Conservation (phyloP, 345 rosid species). For the Camelina laxa region DNA sequence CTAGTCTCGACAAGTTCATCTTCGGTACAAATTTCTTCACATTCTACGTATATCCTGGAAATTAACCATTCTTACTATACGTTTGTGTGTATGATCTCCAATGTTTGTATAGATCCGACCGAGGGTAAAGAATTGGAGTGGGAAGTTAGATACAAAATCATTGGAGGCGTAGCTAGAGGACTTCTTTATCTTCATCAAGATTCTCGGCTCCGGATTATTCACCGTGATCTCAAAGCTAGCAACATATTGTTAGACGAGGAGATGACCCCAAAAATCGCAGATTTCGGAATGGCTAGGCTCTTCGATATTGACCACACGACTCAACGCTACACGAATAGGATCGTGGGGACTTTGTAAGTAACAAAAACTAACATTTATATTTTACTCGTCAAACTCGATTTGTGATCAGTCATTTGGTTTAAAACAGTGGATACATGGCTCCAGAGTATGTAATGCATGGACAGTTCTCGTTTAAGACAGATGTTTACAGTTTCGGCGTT, state of each 20-base stretch:
- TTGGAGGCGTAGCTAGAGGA: conserved; percentile 44
- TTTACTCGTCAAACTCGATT: background rate
- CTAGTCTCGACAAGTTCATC: conserved; percentile 53
- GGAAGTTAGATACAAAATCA: conserved; percentile 39
- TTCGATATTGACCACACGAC: conserved; percentile 47
- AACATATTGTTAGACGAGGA: conserved; percentile 52
- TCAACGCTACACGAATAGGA: conserved; percentile 47
- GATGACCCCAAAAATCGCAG: conserved; percentile 66
- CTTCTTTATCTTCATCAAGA: conserved; percentile 54
- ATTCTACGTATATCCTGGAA: background rate
- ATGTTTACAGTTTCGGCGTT: conserved; percentile 66
- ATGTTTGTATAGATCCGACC: conserved; percentile 37
- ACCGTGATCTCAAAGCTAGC: conserved; percentile 65
- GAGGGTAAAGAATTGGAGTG: conserved; percentile 36
- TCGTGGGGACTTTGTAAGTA: conserved; percentile 59
- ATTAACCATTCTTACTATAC: background rate
- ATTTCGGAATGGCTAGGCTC: conserved; percentile 60
- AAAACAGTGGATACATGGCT: conserved; percentile 63
- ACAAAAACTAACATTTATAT: background rate
- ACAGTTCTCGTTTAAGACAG: conserved; percentile 57
- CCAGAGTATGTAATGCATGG: conserved; percentile 61
- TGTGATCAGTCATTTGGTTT: background rate
- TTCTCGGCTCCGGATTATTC: conserved; percentile 60
- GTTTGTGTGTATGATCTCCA: background rate
- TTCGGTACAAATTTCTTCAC: conserved; percentile 41